Conservation (phyloP, 116 monocot species). For the Zostera marina region DNA sequence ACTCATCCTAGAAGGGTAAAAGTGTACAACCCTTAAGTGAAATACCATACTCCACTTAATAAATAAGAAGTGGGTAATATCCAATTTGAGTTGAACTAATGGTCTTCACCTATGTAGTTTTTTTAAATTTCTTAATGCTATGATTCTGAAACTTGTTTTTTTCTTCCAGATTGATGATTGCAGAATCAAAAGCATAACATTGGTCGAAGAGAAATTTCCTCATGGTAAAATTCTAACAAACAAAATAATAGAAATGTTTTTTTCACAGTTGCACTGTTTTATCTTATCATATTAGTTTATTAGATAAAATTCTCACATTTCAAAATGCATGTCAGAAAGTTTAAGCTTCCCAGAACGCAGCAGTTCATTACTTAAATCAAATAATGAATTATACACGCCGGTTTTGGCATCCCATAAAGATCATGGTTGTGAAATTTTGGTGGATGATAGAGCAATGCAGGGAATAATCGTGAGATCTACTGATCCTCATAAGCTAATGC, state of each 20-base stretch:
- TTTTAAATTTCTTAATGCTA: too few relatives aligned
- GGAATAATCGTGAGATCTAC: background rate
- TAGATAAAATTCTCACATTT: background rate
- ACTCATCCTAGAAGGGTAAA: too few relatives aligned
- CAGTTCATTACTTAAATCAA: constrained; percentile 7
- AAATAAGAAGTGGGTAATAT: too few relatives aligned
- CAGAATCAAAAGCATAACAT: background rate
- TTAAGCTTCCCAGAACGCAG: constrained; percentile 1
- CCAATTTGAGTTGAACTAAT: too few relatives aligned
- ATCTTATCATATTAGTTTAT: background rate
- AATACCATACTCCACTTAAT: too few relatives aligned
- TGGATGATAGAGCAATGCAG: background rate
- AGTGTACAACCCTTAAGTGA: too few relatives aligned
- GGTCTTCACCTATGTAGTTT: too few relatives aligned
- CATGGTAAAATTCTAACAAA: background rate
- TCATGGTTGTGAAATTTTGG: background rate
- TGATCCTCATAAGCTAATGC: background rate
- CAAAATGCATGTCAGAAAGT: constrained; percentile 4
- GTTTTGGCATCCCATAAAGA: constrained; percentile 23
- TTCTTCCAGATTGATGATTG: background rate
- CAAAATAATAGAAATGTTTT: background rate
- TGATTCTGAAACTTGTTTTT: too few relatives aligned
- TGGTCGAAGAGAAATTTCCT: background rate
- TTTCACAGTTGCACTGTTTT: background rate
- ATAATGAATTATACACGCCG: constrained; percentile 10